These are phyloP conservation scores for Xeromyces bisporus DNA, from an alignment of 495 filamentous ascomycete genomes.

Conservation along the genomic window DNA sequence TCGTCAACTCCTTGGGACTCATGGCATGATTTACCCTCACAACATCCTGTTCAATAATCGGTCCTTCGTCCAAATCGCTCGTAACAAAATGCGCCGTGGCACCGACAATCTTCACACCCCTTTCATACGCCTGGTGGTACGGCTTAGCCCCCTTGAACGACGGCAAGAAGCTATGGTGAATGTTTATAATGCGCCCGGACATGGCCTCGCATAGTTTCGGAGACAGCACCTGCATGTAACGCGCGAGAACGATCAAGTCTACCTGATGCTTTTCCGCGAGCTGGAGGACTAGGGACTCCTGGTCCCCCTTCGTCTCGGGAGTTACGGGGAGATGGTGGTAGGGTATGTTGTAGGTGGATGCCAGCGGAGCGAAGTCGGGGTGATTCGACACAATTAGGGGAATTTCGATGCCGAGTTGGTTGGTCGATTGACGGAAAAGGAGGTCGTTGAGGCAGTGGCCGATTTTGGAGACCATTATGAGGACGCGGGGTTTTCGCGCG, in stretches of 20 bases:
- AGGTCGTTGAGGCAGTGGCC: conserved; percentile 67
- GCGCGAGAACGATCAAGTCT: conserved; percentile 59
- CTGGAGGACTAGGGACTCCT: conserved; percentile 48
- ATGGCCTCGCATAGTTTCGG: conserved; percentile 53
- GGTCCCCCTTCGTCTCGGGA: conserved; percentile 47
- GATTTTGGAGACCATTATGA: conserved; percentile 73
- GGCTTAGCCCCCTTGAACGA: conserved; percentile 69
- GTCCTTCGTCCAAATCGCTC: conserved; percentile 57
- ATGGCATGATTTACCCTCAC: conserved; percentile 50
- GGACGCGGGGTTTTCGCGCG: conserved; percentile 44
- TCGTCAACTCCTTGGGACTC: conserved; percentile 52
- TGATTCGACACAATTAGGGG: conserved; percentile 57
- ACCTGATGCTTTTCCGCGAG: conserved; percentile 44
- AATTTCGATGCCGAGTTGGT: conserved; percentile 46
- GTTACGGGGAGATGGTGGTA: conserved; percentile 61
- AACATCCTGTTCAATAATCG: conserved; percentile 65
- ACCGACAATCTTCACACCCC: conserved; percentile 66
- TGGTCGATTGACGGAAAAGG: conserved; percentile 48
- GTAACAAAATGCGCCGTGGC: conserved; percentile 66
- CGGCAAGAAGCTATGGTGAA: conserved; percentile 65
- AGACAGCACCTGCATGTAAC: conserved; percentile 70
- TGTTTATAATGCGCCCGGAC: conserved; percentile 64
- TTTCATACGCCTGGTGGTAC: conserved; percentile 63
- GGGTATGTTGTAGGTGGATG: conserved; percentile 49
- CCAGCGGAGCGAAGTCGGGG: conserved; percentile 48